phyloP scores from a whole-genome alignment of 495 filamentous ascomycete species.

The Tetracladium marchalianum region DNA sequence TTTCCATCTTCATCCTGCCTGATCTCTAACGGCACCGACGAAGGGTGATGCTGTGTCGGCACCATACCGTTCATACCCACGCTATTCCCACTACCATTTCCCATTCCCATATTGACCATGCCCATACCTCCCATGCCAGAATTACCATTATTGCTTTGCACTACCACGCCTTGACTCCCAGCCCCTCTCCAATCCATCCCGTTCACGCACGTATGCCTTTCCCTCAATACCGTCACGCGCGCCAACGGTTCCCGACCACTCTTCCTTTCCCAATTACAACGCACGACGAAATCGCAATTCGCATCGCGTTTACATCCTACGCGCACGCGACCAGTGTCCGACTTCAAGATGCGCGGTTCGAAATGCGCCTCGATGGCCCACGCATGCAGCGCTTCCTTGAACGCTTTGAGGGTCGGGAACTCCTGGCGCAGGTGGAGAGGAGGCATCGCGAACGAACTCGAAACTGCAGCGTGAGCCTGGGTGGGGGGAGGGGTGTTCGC shows the following conservation, averaged over 20 bases:
- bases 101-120: background rate
- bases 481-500: background rate
- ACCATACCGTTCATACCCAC: background rate
- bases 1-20: constrained; percentile 19
- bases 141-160: background rate
- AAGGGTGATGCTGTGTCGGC: background rate
- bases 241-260: constrained; percentile 22
- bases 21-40: constrained; percentile 11
- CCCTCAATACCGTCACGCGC: constrained; percentile 26
- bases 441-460: constrained; percentile 19
- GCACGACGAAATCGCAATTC: constrained; percentile 29
- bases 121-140: background rate
- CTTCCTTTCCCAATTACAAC: constrained; percentile 28
- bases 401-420: constrained; percentile 25
- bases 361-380: constrained; percentile 33
- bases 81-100: background rate
- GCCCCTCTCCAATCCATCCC: constrained; percentile 12
- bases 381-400: constrained; percentile 29
- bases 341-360: constrained; percentile 31
- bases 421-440: constrained; percentile 26
- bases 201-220: constrained; percentile 26
- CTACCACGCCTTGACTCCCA: background rate
- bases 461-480: background rate
- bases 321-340: constrained; percentile 28
- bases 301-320: constrained; percentile 28